phyloP scores from a whole-genome alignment of 495 filamentous ascomycete species.

The Poronia punctata region DNA sequence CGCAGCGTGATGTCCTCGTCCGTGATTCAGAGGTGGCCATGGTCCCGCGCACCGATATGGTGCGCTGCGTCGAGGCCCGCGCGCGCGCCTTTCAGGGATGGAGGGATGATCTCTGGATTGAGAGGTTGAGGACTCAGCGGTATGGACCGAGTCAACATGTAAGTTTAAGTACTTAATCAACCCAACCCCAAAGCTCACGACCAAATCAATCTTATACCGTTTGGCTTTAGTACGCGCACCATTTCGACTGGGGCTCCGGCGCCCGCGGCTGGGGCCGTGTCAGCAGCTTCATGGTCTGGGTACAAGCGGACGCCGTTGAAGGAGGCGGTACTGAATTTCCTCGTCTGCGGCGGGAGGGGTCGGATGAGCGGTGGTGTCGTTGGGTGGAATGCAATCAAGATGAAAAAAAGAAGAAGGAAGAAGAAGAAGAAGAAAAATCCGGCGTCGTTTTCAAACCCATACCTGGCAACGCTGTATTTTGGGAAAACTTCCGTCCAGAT shows the following conservation, averaged over 20 bases:
- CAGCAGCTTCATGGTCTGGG: conserved; percentile 44
- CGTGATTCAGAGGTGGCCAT: conserved; percentile 44
- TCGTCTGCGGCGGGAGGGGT: conserved; percentile 16
- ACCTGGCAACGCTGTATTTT: conserved; percentile 42
- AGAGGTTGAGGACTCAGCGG: conserved; percentile 37
- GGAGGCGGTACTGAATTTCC: conserved; percentile 44
- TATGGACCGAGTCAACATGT: conserved; percentile 32
- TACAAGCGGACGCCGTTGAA: conserved; percentile 26
- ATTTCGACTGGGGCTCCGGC: conserved; percentile 40
- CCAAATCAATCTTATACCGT: too few relatives aligned
- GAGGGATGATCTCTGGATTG: conserved; percentile 38
- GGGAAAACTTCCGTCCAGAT: conserved; percentile 44
- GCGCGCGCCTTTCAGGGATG: conserved; percentile 39
- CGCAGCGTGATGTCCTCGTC: conserved; percentile 25
- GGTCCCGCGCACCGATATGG: conserved; percentile 31
- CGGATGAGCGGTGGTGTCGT: conserved; percentile 33
- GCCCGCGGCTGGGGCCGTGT: conserved; percentile 38
- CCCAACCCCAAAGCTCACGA: too few relatives aligned
- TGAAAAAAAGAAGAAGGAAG: conserved; percentile 1
- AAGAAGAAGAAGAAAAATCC: conserved; percentile 2
- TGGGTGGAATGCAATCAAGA: conserved; percentile 34
- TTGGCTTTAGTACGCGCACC: conserved; percentile 31
- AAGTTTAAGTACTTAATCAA: background rate
- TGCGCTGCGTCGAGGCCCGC: conserved; percentile 39
- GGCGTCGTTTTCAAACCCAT: conserved; percentile 35